Evolutionary conservation across 2,329 filamentous ascomycete species (phyloP).

Genomic region (Venturia nashicola): DNA sequence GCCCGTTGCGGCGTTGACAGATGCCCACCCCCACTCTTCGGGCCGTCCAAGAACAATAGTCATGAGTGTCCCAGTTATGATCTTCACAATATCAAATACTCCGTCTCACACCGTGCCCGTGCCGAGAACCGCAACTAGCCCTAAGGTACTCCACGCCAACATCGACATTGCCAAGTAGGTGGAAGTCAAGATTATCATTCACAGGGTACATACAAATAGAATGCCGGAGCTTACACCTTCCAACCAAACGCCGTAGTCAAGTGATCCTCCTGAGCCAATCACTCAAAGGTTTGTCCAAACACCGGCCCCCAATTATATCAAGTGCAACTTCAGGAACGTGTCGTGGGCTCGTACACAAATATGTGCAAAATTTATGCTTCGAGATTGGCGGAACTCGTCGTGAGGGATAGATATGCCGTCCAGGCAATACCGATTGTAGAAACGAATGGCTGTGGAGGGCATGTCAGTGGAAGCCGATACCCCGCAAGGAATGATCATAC

Average conservation of each 20-base stretch:
- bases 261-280: neutral
- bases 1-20: neutral
- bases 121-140: neutral
- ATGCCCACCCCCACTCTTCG: neutral
- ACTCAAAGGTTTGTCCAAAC: neutral
- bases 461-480: neutral
- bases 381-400: constrained; percentile 18
- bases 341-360: neutral
- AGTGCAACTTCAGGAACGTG: neutral
- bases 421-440: constrained; percentile 92
- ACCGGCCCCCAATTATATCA: neutral
- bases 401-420: constrained; percentile 91
- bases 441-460: constrained; percentile 63
- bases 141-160: neutral
- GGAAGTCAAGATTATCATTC: neutral
- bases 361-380: neutral
- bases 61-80: neutral
- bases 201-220: neutral
- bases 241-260: neutral
- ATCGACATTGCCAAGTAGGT: no score
- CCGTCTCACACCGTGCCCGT: no score
- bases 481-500: constrained; percentile 24
- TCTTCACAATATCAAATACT: neutral
- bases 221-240: neutral
- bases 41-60: neutral